Percentiles rank a stretch among this genome's conserved stretches.
Evolutionary conservation across 176 grass and related monocot species (phyloP).

Genomic region (Hordeum vulgare): DNA sequence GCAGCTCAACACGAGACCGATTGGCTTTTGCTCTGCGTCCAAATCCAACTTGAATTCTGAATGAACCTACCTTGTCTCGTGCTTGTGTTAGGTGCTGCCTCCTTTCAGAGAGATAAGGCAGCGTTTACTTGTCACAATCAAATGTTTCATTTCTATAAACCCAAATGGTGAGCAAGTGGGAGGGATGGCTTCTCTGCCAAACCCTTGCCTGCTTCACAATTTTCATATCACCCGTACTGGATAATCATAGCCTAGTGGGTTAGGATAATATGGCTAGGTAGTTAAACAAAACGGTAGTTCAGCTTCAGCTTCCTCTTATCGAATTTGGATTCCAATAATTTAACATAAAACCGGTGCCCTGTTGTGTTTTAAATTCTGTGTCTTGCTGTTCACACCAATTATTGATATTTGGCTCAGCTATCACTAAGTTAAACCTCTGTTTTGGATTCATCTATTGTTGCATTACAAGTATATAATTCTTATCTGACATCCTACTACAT

Average conservation of each 20-base stretch:
- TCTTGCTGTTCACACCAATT: not conserved
- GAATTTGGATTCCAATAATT: not conserved
- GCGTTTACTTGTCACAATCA: not conserved
- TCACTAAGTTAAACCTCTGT: not conserved
- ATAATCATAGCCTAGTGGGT: not conserved
- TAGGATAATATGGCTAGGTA: not conserved
- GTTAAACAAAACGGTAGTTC: not conserved
- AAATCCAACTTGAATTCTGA: not conserved
- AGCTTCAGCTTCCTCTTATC: not conserved
- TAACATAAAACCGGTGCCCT: not conserved
- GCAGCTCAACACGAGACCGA: not conserved
- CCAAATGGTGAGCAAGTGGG: not conserved
- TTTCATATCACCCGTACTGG: not conserved
- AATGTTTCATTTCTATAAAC: not conserved
- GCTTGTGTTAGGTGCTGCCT: slow-evolving; percentile 3
- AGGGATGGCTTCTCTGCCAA: not conserved
- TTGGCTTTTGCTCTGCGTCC: not conserved
- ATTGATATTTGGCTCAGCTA: not conserved
- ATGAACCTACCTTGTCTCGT: not conserved
- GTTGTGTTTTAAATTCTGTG: not conserved
- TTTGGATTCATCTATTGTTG: not conserved
- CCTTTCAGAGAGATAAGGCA: not conserved
- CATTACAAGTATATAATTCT: not conserved
- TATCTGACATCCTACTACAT: not conserved
- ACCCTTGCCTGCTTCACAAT: slow-evolving; percentile 6